Evolutionary conservation across 495 filamentous ascomycete species (phyloP).

Genomic region (Podospora pseudocomata): DNA sequence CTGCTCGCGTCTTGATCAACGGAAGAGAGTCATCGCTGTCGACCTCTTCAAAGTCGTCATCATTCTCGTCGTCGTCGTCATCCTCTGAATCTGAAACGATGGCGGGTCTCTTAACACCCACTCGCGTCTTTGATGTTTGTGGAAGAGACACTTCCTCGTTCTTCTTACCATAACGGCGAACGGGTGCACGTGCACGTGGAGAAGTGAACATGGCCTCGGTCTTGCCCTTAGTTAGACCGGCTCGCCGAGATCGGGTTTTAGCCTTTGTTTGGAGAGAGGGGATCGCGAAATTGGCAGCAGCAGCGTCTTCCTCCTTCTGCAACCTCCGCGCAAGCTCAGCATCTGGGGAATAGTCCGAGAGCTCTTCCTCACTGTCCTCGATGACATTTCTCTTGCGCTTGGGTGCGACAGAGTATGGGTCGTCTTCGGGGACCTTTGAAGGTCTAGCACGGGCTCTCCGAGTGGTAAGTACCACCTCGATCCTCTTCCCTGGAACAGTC

Average conservation of each 20-base stretch:
- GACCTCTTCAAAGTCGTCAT: conserved; percentile 8
- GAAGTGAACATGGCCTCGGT: too few species aligned
- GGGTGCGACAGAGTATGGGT: conserved; percentile 27
- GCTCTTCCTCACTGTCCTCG: conserved; percentile 37
- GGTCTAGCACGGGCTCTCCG: conserved; percentile 6
- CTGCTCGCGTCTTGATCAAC: neutral
- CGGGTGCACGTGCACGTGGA: too few species aligned
- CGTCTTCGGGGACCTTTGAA: conserved; percentile 19
- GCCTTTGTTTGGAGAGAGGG: neutral
- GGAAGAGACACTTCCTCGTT: too few species aligned
- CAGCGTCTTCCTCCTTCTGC: conserved; percentile 59
- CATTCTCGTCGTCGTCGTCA: conserved; percentile 2
- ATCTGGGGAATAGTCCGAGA: conserved; percentile 42
- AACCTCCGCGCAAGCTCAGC: conserved; percentile 55
- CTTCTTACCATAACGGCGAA: too few species aligned
- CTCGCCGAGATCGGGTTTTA: neutral
- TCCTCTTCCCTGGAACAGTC: conserved; percentile 15
- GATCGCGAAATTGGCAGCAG: conserved; percentile 4
- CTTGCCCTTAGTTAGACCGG: neutral
- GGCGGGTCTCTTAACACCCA: neutral
- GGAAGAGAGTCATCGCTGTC: conserved; percentile 10
- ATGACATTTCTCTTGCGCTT: conserved; percentile 32
- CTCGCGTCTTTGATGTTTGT: conserved; percentile 3
- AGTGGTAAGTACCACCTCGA: conserved; percentile 30
- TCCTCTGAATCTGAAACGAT: neutral